Evolutionary conservation across 2,329 filamentous ascomycete species (phyloP), one percentile per base, ranked within the genome.

Genomic region (Ophiostoma populinum): DNA sequence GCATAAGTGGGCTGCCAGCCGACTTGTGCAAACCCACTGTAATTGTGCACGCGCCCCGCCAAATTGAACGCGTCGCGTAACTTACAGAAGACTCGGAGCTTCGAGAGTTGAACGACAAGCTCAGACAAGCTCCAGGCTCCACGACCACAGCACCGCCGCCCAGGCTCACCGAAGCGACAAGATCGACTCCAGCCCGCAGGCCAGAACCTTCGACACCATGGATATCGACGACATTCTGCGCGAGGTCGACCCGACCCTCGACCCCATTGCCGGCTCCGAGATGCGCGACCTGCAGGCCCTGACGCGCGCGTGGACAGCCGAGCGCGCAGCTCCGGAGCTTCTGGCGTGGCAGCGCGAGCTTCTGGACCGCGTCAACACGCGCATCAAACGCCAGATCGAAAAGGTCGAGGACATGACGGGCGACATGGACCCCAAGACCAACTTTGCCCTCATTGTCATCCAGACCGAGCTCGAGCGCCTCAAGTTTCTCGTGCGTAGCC

Each of bases 401-500:
- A 52, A 46, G 34, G 52, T 56, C 34, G 54, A 56, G 43, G 54
- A 56, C 38, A 70, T 86, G 65, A 87, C 80, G 10, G 80, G 79
- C 42, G 75, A 80, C 50, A 79, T 86, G 72, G 85, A 92, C 49
- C 80, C 86, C 31, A 85, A 80, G 55, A 77, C 81, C 43, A 95
- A 93, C 53, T 93, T 98, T 54, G 74, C 75, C 41, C 75, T 95
- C 49, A 93, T 94, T 32, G 79, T 98, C 42, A 75, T 94, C 36
- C 90, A 98, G 61, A 95, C 92, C 6, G 90, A 98, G 58, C 70
- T 98, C 36, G 86, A 94, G 54, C 68, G 90, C 30, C 92, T 81
- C 57, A 93, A 93, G 58, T 98, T 85, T 50, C 65, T 98, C 16
- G 70, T 95, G 13, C 69, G 90, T 41, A 79, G 80, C 44, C 78